These are phyloP conservation scores for Apophysomyces variabilis DNA, from an alignment of 371 early-diverging fungal genomes.

Conservation along the genomic window DNA sequence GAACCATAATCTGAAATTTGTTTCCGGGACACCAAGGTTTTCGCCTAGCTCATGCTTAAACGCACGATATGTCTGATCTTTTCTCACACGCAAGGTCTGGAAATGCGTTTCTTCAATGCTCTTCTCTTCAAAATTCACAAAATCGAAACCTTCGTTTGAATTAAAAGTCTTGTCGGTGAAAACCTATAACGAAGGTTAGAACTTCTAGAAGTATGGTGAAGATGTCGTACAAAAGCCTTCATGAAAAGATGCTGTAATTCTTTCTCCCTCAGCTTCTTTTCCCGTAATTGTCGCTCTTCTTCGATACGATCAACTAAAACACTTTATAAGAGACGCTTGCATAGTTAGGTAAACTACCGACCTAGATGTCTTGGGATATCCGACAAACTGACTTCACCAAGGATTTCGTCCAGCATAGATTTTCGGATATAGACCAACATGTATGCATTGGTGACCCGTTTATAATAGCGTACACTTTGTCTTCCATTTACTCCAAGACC, in stretches of 20 bases:
- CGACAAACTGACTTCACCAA: constrained; percentile 63
- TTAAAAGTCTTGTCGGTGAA: constrained; percentile 68
- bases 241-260: constrained; percentile 73
- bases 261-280: constrained; percentile 61
- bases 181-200: constrained; percentile 33
- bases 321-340: not conserved
- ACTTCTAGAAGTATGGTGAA: not conserved
- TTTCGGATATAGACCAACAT: constrained; percentile 96
- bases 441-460: constrained; percentile 94
- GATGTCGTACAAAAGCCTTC: constrained; percentile 45
- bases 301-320: constrained; percentile 47
- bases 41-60: constrained; percentile 32
- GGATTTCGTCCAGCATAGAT: constrained; percentile 70
- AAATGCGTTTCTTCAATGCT: constrained; percentile 19
- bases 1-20: constrained; percentile 82
- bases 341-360: constrained; percentile 27
- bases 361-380: constrained; percentile 89
- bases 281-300: constrained; percentile 56
- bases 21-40: constrained; percentile 43
- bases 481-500: constrained; percentile 22
- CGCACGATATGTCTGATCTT: constrained; percentile 40
- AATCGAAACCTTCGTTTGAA: constrained; percentile 83
- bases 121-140: constrained; percentile 50
- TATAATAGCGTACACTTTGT: constrained; percentile 44
- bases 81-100: constrained; percentile 25